phyloP scores from a whole-genome alignment of 2,329 filamentous ascomycete genomes.

The Talaromyces verruculosus region DNA sequence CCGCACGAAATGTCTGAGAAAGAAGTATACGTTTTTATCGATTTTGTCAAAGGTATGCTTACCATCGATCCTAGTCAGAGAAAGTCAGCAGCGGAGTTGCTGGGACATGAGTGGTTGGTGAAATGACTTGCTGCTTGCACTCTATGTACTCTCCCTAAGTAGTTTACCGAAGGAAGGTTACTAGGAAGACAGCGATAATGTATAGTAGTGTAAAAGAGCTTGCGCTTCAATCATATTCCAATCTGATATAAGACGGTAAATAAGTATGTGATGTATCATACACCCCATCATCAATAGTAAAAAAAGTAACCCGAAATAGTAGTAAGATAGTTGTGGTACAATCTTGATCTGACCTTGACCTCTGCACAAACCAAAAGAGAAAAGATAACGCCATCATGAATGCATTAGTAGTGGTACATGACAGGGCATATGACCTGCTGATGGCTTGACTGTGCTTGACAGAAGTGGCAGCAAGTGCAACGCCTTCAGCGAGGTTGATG shows the following conservation, averaged over 20 bases:
- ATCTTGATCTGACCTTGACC: slow-evolving; percentile 7
- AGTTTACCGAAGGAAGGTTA: not conserved
- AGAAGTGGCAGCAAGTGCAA: not conserved
- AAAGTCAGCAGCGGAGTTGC: not conserved
- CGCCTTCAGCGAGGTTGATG: not conserved
- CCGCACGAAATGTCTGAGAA: not conserved
- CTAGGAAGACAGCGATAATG: not conserved
- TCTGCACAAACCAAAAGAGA: not conserved
- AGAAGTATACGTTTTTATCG: not conserved
- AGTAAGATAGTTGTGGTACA: slow-evolving; percentile 6
- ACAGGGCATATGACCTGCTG: not conserved
- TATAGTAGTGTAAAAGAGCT: not conserved
- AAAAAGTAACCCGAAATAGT: slow-evolving; percentile 1
- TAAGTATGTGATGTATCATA: not conserved
- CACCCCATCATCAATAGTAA: not conserved
- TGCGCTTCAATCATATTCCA: slow-evolving; percentile 8
- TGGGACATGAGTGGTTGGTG: not conserved
- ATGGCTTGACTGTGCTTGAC: not conserved
- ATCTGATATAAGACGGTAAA: not conserved
- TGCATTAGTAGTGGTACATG: slow-evolving; percentile 14
- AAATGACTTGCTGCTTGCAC: not conserved
- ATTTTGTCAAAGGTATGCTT: not conserved
- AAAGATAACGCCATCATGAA: slow-evolving; percentile 9
- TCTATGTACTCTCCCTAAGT: too few species aligned
- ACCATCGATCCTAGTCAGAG: not conserved